Percentiles rank a stretch among this genome's conserved stretches.
Evolutionary conservation across 805 yeast species (phyloP).

Genomic region (Candida tallmaniae): DNA sequence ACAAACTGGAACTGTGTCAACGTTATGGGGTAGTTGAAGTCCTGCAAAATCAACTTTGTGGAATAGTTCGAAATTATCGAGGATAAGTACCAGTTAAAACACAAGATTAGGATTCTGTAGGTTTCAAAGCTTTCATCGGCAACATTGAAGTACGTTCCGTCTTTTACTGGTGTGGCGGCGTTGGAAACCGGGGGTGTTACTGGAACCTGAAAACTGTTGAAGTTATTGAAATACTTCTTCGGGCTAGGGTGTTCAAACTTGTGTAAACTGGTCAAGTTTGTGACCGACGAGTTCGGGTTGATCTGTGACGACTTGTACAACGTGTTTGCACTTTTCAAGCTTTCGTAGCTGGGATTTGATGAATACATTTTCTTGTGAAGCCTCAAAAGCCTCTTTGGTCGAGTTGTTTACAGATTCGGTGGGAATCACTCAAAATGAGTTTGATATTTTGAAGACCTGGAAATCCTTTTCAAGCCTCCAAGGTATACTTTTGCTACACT

Average conservation of each 20-base stretch:
- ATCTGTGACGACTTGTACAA: constrained; percentile 13
- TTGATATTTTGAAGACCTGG: too few species aligned
- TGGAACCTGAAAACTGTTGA: constrained; percentile 18
- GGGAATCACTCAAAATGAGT: too few species aligned
- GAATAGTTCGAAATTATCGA: constrained; percentile 80
- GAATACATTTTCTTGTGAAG: constrained; percentile 6
- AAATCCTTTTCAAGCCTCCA: too few species aligned
- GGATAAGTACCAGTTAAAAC: constrained; percentile 74
- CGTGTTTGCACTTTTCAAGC: constrained; percentile 2
- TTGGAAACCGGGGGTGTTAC: constrained; percentile 34
- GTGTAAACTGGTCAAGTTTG: constrained; percentile 26
- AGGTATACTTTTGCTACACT: too few species aligned
- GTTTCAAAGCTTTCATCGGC: neutral
- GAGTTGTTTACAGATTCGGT: too few species aligned
- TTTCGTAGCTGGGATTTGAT: constrained; percentile 14
- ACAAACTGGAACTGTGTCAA: constrained; percentile 84
- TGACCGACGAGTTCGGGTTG: constrained; percentile 34
- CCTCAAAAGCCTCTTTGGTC: too few species aligned
- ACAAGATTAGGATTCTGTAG: constrained; percentile 29
- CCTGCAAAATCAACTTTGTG: constrained; percentile 68
- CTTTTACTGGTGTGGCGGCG: constrained; percentile 27
- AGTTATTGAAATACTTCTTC: constrained; percentile 5
- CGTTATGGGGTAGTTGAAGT: constrained; percentile 78
- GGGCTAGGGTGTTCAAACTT: constrained; percentile 12
- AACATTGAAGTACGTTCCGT: constrained; percentile 3